A percentile compares a stretch with the other conserved stretches of the same genome.
Conservation (phyloP, 345 rosid genomes). For the Syzygium aromaticum region DNA sequence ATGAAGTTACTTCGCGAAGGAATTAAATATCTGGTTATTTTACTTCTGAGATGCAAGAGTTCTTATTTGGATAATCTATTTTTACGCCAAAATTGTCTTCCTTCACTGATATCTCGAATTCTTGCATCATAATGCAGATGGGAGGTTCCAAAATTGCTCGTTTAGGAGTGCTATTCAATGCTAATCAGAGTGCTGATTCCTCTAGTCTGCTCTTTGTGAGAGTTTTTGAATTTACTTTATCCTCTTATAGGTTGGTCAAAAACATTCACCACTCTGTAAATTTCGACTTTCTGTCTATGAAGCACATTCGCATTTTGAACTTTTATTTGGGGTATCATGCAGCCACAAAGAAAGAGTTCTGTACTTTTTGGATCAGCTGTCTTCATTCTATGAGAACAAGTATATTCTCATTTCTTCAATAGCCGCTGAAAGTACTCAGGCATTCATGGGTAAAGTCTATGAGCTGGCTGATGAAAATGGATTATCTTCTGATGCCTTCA, state of each 20-base stretch:
- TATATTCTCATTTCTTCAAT: conserved; percentile 41
- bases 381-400: conserved; percentile 61
- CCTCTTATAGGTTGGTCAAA: conserved; percentile 63
- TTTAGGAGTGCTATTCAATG: conserved; percentile 67
- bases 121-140: conserved; percentile 31
- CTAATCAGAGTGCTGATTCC: conserved; percentile 38
- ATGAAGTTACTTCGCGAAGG: conserved; percentile 82
- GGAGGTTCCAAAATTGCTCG: conserved; percentile 81
- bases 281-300: background rate
- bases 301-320: background rate
- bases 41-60: background rate
- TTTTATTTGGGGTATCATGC: conserved; percentile 21
- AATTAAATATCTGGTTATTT: conserved; percentile 68
- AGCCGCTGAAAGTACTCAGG: conserved; percentile 35
- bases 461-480: conserved; percentile 81
- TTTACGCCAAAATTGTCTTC: background rate
- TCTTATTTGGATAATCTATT: background rate
- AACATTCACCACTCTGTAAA: conserved; percentile 2
- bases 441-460: conserved; percentile 49
- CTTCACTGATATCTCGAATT: background rate
- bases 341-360: conserved; percentile 72
- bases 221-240: conserved; percentile 55
- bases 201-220: conserved; percentile 54
- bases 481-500: conserved; percentile 49
- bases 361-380: conserved; percentile 66